These are phyloP conservation scores for Odonthalia washingtoniensis DNA, from an alignment of 31 red algal species.

Conservation along the genomic window DNA sequence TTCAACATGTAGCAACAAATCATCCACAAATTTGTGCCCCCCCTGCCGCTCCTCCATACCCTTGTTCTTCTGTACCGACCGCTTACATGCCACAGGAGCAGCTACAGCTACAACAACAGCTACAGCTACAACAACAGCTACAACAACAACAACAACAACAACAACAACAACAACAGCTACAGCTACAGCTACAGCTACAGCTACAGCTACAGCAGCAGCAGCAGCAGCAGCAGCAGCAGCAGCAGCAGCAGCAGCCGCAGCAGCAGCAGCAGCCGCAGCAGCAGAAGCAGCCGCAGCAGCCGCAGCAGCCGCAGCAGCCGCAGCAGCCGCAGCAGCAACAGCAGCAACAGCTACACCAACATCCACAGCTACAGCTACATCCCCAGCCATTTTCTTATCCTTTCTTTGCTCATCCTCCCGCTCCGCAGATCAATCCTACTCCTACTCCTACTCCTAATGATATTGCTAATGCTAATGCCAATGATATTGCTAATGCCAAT, in stretches of 20 bases:
- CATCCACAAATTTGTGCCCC: neutral
- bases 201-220: too few relatives aligned
- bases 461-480: too few relatives aligned
- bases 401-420: neutral
- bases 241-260: neutral
- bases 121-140: neutral
- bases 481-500: too few relatives aligned
- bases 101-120: neutral
- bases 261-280: neutral
- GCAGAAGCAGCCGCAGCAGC: neutral
- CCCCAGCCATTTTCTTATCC: neutral
- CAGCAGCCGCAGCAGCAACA: neutral
- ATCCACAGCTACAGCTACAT: neutral
- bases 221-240: too few relatives aligned
- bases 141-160: neutral
- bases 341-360: neutral
- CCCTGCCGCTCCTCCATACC: neutral
- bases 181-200: neutral
- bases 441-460: neutral
- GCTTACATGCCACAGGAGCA: neutral
- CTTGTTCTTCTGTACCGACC: neutral
- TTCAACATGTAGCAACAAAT: neutral
- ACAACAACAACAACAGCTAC: neutral
- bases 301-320: neutral
- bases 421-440: neutral